Conservation (phyloP, 345 rosid genomes). For the Rhodamnia rubescens region DNA sequence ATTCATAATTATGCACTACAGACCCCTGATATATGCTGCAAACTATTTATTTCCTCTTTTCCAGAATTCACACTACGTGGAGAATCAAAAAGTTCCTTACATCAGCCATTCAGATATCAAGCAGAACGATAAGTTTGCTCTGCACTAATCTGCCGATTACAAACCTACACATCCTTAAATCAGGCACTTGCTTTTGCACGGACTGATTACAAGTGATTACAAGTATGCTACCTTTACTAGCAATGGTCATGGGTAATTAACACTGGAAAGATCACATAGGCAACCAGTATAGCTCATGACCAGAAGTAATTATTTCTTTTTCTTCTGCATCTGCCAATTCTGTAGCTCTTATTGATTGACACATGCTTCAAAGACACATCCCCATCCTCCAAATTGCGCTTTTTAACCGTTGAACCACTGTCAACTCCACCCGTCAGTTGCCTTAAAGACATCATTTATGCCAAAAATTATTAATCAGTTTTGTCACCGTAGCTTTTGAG, state of each 20-base stretch:
- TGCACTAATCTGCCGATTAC: not conserved
- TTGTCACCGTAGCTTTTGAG: not conserved
- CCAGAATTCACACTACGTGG: not conserved
- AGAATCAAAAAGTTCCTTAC: not conserved
- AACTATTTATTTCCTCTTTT: not conserved
- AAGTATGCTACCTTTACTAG: not conserved
- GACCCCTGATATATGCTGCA: not conserved
- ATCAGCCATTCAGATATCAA: not conserved
- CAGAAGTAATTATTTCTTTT: not conserved
- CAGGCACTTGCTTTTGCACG: not conserved
- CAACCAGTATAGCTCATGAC: not conserved
- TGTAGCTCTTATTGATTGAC: not conserved
- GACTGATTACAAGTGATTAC: not conserved
- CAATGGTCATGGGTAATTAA: not conserved
- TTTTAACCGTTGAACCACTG: not conserved
- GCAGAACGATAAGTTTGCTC: not conserved
- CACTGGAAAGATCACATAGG: not conserved
- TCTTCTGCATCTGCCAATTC: not conserved
- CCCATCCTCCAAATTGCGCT: not conserved
- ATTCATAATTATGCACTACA: not conserved
- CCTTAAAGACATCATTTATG: not conserved
- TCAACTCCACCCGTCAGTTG: not conserved
- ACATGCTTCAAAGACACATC: not conserved
- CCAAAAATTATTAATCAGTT: not conserved
- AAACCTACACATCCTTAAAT: not conserved